Evolutionary conservation across 2,329 filamentous ascomycete genomes (phyloP).

Genomic region (Aschersonia sp.): DNA sequence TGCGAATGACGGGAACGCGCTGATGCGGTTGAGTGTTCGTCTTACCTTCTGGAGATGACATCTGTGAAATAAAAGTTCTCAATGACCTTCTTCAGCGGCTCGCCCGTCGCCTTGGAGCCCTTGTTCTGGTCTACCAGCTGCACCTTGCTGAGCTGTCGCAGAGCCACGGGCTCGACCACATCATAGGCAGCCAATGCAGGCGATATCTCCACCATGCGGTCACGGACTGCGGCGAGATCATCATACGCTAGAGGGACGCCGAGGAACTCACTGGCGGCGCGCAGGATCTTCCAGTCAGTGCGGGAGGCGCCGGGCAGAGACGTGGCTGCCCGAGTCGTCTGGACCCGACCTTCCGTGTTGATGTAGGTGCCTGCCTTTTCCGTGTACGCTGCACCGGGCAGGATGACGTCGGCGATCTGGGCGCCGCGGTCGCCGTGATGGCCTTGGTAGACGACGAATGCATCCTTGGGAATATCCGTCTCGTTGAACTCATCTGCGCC

Average conservation of each 20-base stretch:
- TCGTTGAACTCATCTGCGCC: slow-evolving; percentile 84
- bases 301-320: slow-evolving; percentile 77
- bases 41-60: slow-evolving; percentile 85
- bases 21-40: slow-evolving; percentile 4
- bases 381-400: slow-evolving; percentile 90
- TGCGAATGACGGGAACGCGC: no score
- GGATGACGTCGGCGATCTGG: slow-evolving; percentile 81
- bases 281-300: slow-evolving; percentile 98
- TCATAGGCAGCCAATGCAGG: slow-evolving; percentile 84
- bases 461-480: slow-evolving; percentile 82
- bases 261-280: slow-evolving; percentile 82
- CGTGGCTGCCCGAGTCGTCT: slow-evolving; percentile 83
- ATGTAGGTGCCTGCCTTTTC: slow-evolving; percentile 94
- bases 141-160: slow-evolving; percentile 71
- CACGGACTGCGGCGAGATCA: slow-evolving; percentile 73
- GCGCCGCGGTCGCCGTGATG: slow-evolving; percentile 93
- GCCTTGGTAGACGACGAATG: slow-evolving; percentile 95
- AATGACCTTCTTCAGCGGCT: slow-evolving; percentile 69
- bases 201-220: slow-evolving; percentile 91
- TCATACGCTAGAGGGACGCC: slow-evolving; percentile 81
- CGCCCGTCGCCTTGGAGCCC: slow-evolving; percentile 58
- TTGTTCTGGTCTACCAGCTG: slow-evolving; percentile 96
- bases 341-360: slow-evolving; percentile 93
- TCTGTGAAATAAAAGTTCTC: slow-evolving; percentile 99
- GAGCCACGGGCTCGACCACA: slow-evolving; percentile 66